Base-by-base conservation (phyloP, 2,329 filamentous ascomycete genomes). In the Penicillium sp. region DNA sequence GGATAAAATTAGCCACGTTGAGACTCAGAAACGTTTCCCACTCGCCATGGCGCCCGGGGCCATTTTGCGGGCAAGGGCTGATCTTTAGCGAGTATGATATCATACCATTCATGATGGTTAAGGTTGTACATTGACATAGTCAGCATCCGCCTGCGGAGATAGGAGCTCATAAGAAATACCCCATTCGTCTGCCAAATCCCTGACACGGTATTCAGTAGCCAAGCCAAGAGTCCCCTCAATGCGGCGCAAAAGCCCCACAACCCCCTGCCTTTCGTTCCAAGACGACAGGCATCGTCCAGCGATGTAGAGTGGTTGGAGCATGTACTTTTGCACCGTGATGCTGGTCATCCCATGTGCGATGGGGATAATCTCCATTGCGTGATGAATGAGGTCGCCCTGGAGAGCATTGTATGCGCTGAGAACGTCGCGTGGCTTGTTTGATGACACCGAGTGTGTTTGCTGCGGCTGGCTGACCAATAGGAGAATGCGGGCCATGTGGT, bases 401-500 rank as follows among this genome's bases (percentile, higher is more conserved):
- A 54, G 37, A 7, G 21, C 23, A 20, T 49, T 49, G 20, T 50
- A 54, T n/a, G 27, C 17, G 12, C 42, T 23, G 3, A 54, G 26
- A 7, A 54, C 18, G 42, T 54, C 51, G 9, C 8, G 18, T 7
- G 39, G 42, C 17, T 48, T 24, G 4, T 34, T 5, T 8, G 33
- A 17, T 27, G 17, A 3, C 5, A 18, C 17, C 2, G 44, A 18
- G 12, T 45, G 29, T 9, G 17, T 5, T 33, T 40, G 23, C 10
- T 23, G 42, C 1, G 54, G 58, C 2, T 47, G 43, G 20, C 54
- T 44, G 3, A 54, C 37, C 5, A 61, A 36, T 3, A 59, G 20
- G 3, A 61, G 17, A n/a, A 57, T 61, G 3, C 54, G 49, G 1
- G 54, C 54, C 58, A 61, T 61, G 34, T 61, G 52, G n/a, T 61